Conservation (phyloP, 2,329 filamentous ascomycete genomes). For the Colletotrichum salicis region DNA sequence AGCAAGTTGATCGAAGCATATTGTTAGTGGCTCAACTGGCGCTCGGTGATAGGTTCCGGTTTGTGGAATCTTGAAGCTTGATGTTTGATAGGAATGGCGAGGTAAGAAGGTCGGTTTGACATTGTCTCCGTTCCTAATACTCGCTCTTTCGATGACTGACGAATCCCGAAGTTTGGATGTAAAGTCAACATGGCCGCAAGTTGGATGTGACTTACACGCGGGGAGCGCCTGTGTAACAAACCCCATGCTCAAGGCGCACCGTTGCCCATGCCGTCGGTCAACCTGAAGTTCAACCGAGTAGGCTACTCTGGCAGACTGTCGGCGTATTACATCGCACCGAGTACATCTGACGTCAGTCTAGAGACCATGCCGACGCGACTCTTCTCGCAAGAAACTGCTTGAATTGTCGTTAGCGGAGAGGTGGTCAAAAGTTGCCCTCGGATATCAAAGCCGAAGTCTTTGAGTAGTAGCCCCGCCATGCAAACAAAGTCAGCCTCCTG, state of each 20-base stretch:
- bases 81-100: not conserved
- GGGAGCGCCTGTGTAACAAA: not conserved
- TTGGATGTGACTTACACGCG: not conserved
- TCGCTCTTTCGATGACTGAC: not conserved
- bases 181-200: not conserved
- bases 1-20: not conserved
- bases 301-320: not conserved
- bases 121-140: not conserved
- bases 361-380: no score
- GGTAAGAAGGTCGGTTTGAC: not conserved
- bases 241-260: not conserved
- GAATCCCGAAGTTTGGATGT: no score
- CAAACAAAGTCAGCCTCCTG: not conserved
- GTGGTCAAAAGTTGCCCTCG: not conserved
- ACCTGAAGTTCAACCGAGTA: not conserved
- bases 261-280: not conserved
- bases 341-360: no score
- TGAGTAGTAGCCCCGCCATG: not conserved
- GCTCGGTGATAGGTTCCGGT: not conserved
- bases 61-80: no score
- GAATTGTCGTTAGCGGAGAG: no score
- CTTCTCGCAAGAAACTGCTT: no score
- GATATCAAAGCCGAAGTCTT: constrained; percentile 7
- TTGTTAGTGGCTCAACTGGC: not conserved
- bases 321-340: no score